Base-by-base conservation (phyloP, 2,329 filamentous ascomycete genomes). In the Fusarium avenaceum region DNA sequence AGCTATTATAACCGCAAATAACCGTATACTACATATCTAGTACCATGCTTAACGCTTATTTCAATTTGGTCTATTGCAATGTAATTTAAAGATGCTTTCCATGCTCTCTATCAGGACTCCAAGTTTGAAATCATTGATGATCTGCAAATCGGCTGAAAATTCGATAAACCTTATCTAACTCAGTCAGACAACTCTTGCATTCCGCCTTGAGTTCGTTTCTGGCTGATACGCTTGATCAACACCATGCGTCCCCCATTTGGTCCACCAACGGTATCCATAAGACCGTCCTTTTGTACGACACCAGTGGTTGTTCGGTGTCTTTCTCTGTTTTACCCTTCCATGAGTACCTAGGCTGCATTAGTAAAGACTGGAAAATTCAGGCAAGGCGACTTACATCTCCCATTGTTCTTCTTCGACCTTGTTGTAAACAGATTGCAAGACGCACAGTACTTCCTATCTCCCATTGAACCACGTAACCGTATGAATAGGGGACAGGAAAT, bases 401-500 rank as follows among this genome's bases (percentile, higher is more conserved):
- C 30, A 0, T 35, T 64, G 7, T 64, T 26, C 13, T 19, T 35
- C 15, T 24, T 64, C 9, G 19, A 15, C 19, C 61, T 45, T 0
- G 6, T 7, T 1, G 61, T 64, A 6, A 64, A 64, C 11, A 24
- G 13, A 0, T 13, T 24, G 4, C 61, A 64, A 14, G 39, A 10
- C 15, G 19, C 15, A 13, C 61, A 64, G 19, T 64, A 64, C 5
- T 14, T 45, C 0, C 52, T 50, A 0, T 47, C 13, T 0, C 59
- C 61, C 61, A 64, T 64, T 30, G 46, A 64, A n/a, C 24, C 52
- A 7, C 52, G 52, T n/a, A 64, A 32, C 15, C 52, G 39, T 1
- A 28, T 33, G 3, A 52, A 64, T 4, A 64, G 38, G 35, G 61
- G 61, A 28, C 61, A 64, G 1, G 61, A 64, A 40, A 59, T 40